Evolutionary conservation across 2,329 filamentous ascomycete species (phyloP).

Genomic region (Aureobasidium sp.): DNA sequence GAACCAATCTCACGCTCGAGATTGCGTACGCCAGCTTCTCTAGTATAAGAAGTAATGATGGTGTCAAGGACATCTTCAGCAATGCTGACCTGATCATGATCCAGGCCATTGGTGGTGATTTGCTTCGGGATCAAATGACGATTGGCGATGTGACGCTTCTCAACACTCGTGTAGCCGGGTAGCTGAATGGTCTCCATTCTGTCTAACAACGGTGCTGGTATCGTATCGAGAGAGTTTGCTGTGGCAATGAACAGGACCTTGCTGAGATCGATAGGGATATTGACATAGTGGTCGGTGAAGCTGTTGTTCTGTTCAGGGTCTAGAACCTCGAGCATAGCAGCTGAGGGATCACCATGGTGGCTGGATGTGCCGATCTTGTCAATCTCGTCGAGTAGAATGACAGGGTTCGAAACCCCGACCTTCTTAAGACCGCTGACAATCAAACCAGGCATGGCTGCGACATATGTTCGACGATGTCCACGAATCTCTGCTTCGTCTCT

Average conservation of each 20-base stretch:
- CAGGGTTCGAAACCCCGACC: slow-evolving; percentile 94
- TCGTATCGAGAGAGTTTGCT: slow-evolving; percentile 94
- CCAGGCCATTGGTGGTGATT: slow-evolving; percentile 88
- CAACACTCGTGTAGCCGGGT: slow-evolving; percentile 95
- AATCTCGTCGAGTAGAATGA: slow-evolving; percentile 96
- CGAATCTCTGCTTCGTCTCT: slow-evolving; percentile 97
- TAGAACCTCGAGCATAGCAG: slow-evolving; percentile 97
- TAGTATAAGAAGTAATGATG: slow-evolving; percentile 96
- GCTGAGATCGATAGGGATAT: slow-evolving; percentile 94
- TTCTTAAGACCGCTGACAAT: slow-evolving; percentile 96
- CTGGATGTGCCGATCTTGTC: slow-evolving; percentile 95
- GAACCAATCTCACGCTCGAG: slow-evolving; percentile 96
- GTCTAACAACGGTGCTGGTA: slow-evolving; percentile 92
- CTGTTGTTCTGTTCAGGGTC: slow-evolving; percentile 97
- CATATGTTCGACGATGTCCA: slow-evolving; percentile 94
- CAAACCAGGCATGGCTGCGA: slow-evolving; percentile 98
- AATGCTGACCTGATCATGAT: slow-evolving; percentile 77
- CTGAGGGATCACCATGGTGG: slow-evolving; percentile 94
- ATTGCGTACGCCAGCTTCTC: slow-evolving; percentile 95
- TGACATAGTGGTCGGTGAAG: slow-evolving; percentile 97
- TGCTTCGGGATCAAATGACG: slow-evolving; percentile 98
- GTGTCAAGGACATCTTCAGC: slow-evolving; percentile 90
- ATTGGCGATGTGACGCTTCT: slow-evolving; percentile 95
- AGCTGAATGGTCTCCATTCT: slow-evolving; percentile 97
- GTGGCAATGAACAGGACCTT: slow-evolving; percentile 99